Percentiles rank a stretch among this genome's conserved stretches.
These are phyloP conservation scores for Aspergillus carlsbadensis DNA, from an alignment of 495 filamentous ascomycete genomes.

Conservation along the genomic window DNA sequence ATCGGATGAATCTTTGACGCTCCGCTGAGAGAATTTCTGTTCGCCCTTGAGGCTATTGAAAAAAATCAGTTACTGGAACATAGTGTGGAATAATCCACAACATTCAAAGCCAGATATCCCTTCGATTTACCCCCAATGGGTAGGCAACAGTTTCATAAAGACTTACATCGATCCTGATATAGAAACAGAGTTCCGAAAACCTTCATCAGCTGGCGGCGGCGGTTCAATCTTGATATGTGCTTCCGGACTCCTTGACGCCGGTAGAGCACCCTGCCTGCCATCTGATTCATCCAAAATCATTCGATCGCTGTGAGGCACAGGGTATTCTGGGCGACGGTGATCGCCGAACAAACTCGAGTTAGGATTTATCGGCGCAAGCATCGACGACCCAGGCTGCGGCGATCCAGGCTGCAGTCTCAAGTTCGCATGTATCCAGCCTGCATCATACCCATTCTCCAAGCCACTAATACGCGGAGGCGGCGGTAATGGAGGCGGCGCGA, in stretches of 20 bases:
- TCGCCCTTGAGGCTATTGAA: slow-evolving; percentile 57
- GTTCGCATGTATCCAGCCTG: slow-evolving; percentile 61
- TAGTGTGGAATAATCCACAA: no score
- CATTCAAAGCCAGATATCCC: no score
- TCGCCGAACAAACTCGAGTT: slow-evolving; percentile 56
- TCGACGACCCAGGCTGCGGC: slow-evolving; percentile 24
- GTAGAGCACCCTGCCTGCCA: slow-evolving; percentile 31
- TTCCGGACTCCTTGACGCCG: slow-evolving; percentile 34
- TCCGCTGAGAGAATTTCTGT: slow-evolving; percentile 53
- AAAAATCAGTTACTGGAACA: background rate
- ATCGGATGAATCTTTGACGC: slow-evolving; percentile 61
- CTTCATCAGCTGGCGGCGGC: slow-evolving; percentile 44
- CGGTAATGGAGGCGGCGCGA: slow-evolving; percentile 61
- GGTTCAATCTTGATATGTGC: slow-evolving; percentile 48
- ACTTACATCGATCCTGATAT: slow-evolving; percentile 49
- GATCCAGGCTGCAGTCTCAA: slow-evolving; percentile 29
- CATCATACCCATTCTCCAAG: slow-evolving; percentile 54
- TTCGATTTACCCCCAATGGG: no score
- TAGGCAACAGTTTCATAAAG: no score
- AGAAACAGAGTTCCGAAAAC: slow-evolving; percentile 43
- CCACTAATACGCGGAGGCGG: slow-evolving; percentile 57
- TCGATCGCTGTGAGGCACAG: slow-evolving; percentile 30
- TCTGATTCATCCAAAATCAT: slow-evolving; percentile 45
- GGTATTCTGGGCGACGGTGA: slow-evolving; percentile 33
- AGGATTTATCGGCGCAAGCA: slow-evolving; percentile 49